Evolutionary conservation across 2,329 filamentous ascomycete genomes (phyloP).

Genomic region (Aspergillus sp.): DNA sequence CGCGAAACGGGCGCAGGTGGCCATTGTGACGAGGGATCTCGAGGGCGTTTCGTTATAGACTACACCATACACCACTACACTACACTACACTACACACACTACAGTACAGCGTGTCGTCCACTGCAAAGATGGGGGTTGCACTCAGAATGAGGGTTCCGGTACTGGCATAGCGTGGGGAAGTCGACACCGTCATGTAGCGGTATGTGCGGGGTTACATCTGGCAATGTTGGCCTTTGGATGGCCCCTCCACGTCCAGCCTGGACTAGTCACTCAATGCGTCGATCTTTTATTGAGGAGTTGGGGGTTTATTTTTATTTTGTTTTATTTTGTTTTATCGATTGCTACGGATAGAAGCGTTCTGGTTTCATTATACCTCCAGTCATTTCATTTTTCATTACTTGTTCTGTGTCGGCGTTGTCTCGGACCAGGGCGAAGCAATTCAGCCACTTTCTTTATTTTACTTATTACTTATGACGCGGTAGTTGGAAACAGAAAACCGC

Average conservation of each 20-base stretch:
- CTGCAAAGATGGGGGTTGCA: not conserved
- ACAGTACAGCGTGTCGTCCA: not conserved
- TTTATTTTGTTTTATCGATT: too few species aligned
- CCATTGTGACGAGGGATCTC: constrained; percentile 82
- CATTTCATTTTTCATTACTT: not conserved
- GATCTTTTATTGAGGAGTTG: not conserved
- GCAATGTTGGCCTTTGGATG: not conserved
- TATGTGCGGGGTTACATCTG: not conserved
- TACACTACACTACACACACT: too few species aligned
- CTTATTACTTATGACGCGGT: not conserved
- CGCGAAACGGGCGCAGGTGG: constrained; percentile 88
- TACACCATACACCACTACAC: not conserved
- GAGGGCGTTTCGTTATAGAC: constrained; percentile 46
- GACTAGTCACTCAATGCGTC: too few species aligned
- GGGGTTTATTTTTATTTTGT: not conserved
- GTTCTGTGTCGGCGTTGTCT: not conserved
- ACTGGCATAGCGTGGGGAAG: too few species aligned
- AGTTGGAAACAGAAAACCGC: not conserved
- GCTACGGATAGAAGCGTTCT: not conserved
- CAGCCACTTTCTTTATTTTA: not conserved
- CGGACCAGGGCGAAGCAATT: not conserved
- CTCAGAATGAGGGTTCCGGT: not conserved
- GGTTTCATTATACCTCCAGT: not conserved
- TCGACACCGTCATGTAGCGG: not conserved
- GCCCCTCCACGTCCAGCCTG: too few species aligned